Conservation (phyloP, 2,329 filamentous ascomycete genomes). For the Fusarium agapanthi region DNA sequence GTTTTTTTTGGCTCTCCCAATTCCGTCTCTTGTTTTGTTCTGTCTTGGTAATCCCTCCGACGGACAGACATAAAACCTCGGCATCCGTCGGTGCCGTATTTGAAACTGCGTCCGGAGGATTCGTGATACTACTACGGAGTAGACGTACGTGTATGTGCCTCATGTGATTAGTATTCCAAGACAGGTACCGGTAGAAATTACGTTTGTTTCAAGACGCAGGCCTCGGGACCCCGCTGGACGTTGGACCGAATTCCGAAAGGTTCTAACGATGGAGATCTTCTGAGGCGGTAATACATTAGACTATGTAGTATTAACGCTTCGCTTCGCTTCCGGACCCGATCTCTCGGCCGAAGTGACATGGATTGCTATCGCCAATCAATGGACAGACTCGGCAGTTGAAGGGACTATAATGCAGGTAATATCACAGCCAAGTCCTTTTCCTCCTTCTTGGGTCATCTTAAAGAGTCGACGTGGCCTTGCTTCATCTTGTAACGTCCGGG, state of each 20-base stretch:
- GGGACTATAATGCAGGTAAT: not conserved
- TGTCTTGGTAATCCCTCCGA: slow-evolving; percentile 16
- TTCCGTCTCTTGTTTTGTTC: slow-evolving; percentile 1
- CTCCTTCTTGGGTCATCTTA: not conserved
- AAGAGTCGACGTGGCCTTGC: not conserved
- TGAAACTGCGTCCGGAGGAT: not conserved
- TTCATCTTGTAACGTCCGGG: not conserved
- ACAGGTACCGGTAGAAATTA: not conserved
- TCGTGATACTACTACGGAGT: not conserved
- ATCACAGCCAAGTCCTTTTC: not conserved
- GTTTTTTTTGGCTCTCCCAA: not conserved
- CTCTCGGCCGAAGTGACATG: slow-evolving; percentile 4
- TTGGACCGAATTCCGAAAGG: not conserved
- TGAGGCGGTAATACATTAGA: not conserved
- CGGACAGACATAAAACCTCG: not conserved
- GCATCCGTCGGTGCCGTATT: not conserved
- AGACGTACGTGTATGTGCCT: not conserved
- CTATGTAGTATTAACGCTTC: not conserved
- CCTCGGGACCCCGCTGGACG: not conserved
- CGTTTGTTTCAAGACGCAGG: not conserved
- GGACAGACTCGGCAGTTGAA: not conserved
- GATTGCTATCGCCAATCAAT: not conserved
- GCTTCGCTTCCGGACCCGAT: not conserved
- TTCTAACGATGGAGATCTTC: not conserved
- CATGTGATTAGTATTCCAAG: not conserved